Conservation (phyloP, 2,329 filamentous ascomycete species). For the Fusarium gaditjirri region DNA sequence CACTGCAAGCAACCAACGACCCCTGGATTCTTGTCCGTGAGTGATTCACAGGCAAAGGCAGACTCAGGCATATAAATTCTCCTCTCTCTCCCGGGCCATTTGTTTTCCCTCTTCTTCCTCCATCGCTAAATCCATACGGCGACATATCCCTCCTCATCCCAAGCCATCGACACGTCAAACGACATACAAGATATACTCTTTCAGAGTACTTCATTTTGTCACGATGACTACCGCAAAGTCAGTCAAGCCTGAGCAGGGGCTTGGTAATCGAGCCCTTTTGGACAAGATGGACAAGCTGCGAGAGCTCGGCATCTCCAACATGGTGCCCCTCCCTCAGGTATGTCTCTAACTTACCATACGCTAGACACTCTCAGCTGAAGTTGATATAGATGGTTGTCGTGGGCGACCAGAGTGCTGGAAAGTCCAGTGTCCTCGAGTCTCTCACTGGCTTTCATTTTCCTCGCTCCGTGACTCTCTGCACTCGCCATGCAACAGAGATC, state of each 20-base stretch:
- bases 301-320: constrained; percentile 52
- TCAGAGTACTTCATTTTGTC: background rate
- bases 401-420: constrained; percentile 86
- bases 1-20: constrained; percentile 5
- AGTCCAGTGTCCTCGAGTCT: constrained; percentile 84
- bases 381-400: constrained; percentile 78
- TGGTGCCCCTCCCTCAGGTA: constrained; percentile 65
- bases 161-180: too few species aligned
- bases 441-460: constrained; percentile 62
- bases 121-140: background rate
- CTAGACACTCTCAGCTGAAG: background rate
- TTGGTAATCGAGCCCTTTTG: constrained; percentile 40
- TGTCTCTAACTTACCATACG: rapidly evolving
- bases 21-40: background rate
- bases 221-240: constrained; percentile 18
- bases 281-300: constrained; percentile 56
- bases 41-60: background rate
- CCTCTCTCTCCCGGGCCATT: background rate
- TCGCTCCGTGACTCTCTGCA: constrained; percentile 57
- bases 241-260: constrained; percentile 11
- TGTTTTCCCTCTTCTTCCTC: background rate
- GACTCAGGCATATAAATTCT: background rate
- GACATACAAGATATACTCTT: background rate
- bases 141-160: background rate
- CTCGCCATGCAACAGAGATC: constrained; percentile 61